Evolutionary conservation across 495 filamentous ascomycete species (phyloP).

Genomic region (Talaromyces stipitatus): DNA sequence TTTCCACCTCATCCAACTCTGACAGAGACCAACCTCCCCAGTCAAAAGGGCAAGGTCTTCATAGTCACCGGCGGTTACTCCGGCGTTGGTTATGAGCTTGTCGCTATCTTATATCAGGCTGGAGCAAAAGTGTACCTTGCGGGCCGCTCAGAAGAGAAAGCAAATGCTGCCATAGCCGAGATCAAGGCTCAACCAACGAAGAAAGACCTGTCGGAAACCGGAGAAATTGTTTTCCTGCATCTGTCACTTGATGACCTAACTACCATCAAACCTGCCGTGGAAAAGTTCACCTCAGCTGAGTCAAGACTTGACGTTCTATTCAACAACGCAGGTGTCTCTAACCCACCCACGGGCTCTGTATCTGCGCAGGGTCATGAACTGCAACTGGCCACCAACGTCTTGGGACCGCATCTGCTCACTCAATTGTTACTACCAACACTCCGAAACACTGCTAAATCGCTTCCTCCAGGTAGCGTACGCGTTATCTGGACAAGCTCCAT

Average conservation of each 20-base stretch:
- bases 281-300: constrained; percentile 31
- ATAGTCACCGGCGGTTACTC: constrained; percentile 32
- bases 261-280: constrained; percentile 39
- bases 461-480: constrained; percentile 14
- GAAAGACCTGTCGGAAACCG: constrained; percentile 7
- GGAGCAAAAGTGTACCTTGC: constrained; percentile 37
- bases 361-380: constrained; percentile 31
- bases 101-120: constrained; percentile 30
- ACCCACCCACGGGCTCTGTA: constrained; percentile 17
- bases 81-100: constrained; percentile 37
- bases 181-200: constrained; percentile 16
- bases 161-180: constrained; percentile 21
- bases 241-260: constrained; percentile 42
- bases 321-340: constrained; percentile 47
- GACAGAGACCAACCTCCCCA: constrained; percentile 22
- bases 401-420: constrained; percentile 27
- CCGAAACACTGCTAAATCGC: constrained; percentile 11
- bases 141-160: constrained; percentile 30
- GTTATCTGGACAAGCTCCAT: constrained; percentile 25
- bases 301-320: constrained; percentile 43
- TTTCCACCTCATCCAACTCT: constrained; percentile 24
- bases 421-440: constrained; percentile 23
- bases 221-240: constrained; percentile 31
- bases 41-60: constrained; percentile 29
- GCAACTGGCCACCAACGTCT: constrained; percentile 30